These are phyloP conservation scores for Fraxinus paxiana DNA, from an alignment of 305 asterid species.

Conservation along the genomic window DNA sequence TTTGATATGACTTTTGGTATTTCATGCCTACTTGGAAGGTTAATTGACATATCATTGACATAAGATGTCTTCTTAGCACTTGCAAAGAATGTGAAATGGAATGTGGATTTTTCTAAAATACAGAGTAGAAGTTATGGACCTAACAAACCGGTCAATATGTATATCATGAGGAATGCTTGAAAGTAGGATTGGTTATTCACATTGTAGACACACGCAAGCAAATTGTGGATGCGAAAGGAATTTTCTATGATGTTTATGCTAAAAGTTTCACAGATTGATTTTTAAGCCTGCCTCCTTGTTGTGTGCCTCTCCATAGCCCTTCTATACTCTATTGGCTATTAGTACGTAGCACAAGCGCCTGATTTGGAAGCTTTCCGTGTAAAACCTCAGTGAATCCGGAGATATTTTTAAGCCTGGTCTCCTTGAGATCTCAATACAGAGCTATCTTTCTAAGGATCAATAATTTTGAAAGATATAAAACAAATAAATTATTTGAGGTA, in stretches of 20 bases:
- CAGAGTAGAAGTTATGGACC: too few species aligned
- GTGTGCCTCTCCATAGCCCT: not conserved
- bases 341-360: not conserved
- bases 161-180: conserved; percentile 4
- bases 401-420: not conserved
- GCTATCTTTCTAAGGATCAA: not conserved
- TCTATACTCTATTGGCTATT: not conserved
- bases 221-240: not conserved
- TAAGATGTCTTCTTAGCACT: not conserved
- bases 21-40: not conserved
- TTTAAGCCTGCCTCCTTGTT: not conserved
- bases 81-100: too few species aligned
- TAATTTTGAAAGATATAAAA: not conserved
- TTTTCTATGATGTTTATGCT: not conserved
- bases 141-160: conserved; percentile 1
- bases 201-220: not conserved
- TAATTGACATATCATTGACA: not conserved
- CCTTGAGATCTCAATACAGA: not conserved
- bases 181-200: not conserved
- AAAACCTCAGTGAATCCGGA: not conserved
- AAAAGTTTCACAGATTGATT: not conserved
- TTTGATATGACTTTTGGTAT: not conserved
- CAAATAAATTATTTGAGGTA: not conserved
- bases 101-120: too few species aligned
- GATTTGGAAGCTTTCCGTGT: not conserved